Percentiles rank a stretch among this genome's conserved stretches.
These are phyloP conservation scores for Tolypocladium inflatum DNA, from an alignment of 2,329 filamentous ascomycete genomes.

Conservation along the genomic window DNA sequence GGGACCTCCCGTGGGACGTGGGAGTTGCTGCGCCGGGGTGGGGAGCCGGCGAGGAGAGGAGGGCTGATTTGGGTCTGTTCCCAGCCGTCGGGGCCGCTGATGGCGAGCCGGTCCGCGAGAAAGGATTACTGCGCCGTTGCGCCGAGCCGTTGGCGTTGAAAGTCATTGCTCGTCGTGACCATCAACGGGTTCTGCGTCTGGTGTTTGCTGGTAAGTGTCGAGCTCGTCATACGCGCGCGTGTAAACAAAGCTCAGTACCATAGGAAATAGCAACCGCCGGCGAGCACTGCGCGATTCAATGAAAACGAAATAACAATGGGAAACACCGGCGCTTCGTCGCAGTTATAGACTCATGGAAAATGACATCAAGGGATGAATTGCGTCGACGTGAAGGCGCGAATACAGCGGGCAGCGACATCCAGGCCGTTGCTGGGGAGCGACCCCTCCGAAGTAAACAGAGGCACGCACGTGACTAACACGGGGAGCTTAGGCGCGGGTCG, in stretches of 20 bases:
- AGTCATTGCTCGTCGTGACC: constrained; percentile 20
- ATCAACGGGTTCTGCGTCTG: constrained; percentile 5
- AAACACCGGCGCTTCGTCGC: constrained; percentile 12
- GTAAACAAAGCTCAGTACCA: constrained; percentile 13
- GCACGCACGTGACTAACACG: constrained; percentile 10
- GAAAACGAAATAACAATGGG: constrained; percentile 10
- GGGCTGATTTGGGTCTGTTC: constrained; percentile 64
- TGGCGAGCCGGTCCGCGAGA: constrained; percentile 59
- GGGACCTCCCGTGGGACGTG: constrained; percentile 56
- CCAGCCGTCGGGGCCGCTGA: constrained; percentile 47
- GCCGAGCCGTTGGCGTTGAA: constrained; percentile 32
- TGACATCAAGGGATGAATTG: constrained; percentile 12
- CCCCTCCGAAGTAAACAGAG: constrained; percentile 19
- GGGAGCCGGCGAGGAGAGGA: constrained; percentile 54
- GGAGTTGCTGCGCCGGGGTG: constrained; percentile 27
- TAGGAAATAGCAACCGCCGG: neutral
- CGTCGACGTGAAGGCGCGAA: constrained; percentile 1
- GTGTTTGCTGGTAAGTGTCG: neutral
- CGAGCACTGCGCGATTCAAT: neutral
- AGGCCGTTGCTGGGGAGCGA: constrained; percentile 16
- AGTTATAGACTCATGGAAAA: constrained; percentile 14
- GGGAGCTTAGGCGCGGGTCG: neutral
- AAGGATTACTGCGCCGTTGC: constrained; percentile 72
- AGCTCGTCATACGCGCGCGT: constrained; percentile 5
- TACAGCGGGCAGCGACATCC: neutral